Conservation (phyloP, 495 filamentous ascomycete genomes). For the Penicillium mononematosum region DNA sequence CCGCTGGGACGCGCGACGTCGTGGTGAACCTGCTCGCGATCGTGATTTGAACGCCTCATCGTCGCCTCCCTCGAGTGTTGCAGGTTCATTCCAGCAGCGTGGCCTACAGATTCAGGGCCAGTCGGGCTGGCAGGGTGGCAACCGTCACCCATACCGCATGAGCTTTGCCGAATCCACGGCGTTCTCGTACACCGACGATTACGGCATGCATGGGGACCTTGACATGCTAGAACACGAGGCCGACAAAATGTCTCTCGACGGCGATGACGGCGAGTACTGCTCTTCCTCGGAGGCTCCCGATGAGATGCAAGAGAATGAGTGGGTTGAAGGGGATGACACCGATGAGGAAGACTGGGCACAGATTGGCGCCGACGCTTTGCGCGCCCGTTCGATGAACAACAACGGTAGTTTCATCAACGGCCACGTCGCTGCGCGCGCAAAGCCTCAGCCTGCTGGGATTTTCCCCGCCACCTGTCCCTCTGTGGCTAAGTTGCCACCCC, state of each 20-base stretch:
- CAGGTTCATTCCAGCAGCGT: constrained; percentile 49
- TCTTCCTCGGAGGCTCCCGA: constrained; percentile 74
- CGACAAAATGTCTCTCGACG: constrained; percentile 95
- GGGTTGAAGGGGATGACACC: constrained; percentile 78
- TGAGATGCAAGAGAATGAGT: constrained; percentile 60
- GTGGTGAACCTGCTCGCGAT: constrained; percentile 61
- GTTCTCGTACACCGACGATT: constrained; percentile 70
- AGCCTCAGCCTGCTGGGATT: constrained; percentile 45
- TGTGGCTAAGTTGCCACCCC: constrained; percentile 40
- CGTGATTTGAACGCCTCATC: constrained; percentile 29
- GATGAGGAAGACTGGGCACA: constrained; percentile 97
- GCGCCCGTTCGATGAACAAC: constrained; percentile 62
- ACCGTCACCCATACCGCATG: constrained; percentile 50
- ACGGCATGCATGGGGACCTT: constrained; percentile 48
- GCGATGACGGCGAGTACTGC: constrained; percentile 61
- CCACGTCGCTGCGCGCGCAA: constrained; percentile 20
- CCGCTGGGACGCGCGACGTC: constrained; percentile 82
- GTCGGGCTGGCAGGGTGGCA: constrained; percentile 42
- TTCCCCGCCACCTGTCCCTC: constrained; percentile 36
- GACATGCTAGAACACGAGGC: constrained; percentile 81
- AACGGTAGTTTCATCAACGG: constrained; percentile 35
- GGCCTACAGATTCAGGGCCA: constrained; percentile 63
- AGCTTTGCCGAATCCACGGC: constrained; percentile 70
- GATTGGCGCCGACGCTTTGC: constrained; percentile 81
- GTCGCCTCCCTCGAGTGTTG: constrained; percentile 50